These are phyloP conservation scores for Chaetomidium leptoderma DNA, from an alignment of 495 filamentous ascomycete genomes.

Conservation along the genomic window DNA sequence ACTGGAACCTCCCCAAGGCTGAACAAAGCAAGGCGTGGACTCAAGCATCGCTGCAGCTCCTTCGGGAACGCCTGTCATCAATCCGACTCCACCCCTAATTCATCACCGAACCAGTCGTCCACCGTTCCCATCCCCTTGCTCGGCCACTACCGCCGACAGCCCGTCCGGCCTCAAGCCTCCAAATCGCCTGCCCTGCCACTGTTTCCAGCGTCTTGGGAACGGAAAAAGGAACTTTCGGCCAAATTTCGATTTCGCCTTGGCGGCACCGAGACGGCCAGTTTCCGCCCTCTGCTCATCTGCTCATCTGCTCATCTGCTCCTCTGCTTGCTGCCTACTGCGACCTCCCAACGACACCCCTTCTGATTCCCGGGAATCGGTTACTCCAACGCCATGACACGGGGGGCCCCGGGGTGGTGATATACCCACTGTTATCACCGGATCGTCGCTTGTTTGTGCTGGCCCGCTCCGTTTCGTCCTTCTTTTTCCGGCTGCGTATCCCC, in stretches of 20 bases:
- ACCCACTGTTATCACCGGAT: conserved; percentile 19
- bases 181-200: neutral
- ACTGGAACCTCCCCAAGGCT: neutral
- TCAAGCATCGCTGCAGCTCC: neutral
- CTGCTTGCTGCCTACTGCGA: neutral
- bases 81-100: conserved; percentile 7
- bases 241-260: conserved; percentile 13
- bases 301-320: too few species aligned
- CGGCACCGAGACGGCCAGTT: neutral
- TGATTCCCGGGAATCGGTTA: conserved; percentile 16
- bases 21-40: conserved; percentile 1
- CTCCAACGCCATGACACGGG: conserved; percentile 19
- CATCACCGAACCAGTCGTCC: neutral
- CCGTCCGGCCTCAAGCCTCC: conserved; percentile 1
- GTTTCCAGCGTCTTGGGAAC: neutral
- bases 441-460: conserved; percentile 11
- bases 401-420: conserved; percentile 18
- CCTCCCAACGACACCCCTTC: neutral
- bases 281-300: too few species aligned
- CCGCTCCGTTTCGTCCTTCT: conserved; percentile 20
- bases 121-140: conserved; percentile 6
- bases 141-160: neutral
- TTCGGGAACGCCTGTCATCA: neutral
- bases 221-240: neutral
- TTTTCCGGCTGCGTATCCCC: conserved; percentile 19